Conservation (phyloP, 2,329 filamentous ascomycete genomes). For the Arthroderma sp. region DNA sequence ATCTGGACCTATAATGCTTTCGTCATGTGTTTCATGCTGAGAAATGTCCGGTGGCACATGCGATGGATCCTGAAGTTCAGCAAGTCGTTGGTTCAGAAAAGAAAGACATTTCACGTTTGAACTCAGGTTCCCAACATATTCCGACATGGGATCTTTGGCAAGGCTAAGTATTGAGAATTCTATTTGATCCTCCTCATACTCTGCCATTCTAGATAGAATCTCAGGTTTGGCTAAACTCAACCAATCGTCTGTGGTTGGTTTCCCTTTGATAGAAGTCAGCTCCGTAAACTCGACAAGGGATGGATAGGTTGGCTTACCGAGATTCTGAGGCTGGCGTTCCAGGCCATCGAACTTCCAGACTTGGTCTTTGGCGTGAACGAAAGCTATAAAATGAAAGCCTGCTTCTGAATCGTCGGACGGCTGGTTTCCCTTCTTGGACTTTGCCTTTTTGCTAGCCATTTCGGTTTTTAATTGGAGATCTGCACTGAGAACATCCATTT, state of each 20-base stretch:
- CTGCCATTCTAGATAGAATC: conserved; percentile 54
- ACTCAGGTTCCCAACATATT: conserved; percentile 32
- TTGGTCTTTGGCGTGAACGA: conserved; percentile 58
- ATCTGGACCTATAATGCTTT: conserved; percentile 21
- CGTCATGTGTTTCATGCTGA: conserved; percentile 7
- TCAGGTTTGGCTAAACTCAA: conserved; percentile 48
- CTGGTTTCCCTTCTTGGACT: conserved; percentile 25
- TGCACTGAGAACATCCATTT: conserved; percentile 61
- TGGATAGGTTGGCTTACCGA: conserved; percentile 33
- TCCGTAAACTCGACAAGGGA: neutral
- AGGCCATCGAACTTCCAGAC: conserved; percentile 88
- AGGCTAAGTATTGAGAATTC: conserved; percentile 70
- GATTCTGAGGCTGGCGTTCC: conserved; percentile 52
- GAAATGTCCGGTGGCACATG: neutral
- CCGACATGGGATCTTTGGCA: conserved; percentile 49
- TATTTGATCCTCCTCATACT: conserved; percentile 51
- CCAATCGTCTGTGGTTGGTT: conserved; percentile 47
- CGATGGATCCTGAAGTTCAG: neutral
- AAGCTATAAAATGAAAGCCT: conserved; percentile 79
- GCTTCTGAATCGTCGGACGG: conserved; percentile 42
- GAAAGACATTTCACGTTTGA: conserved; percentile 34
- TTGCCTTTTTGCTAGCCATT: conserved; percentile 25
- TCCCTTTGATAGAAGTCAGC: conserved; percentile 17
- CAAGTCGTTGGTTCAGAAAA: conserved; percentile 19
- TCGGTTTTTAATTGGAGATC: conserved; percentile 49